Percentiles rank a stretch among this genome's conserved stretches.
Conservation (phyloP, 352 stramenopile species). For the Phytophthora nicotianae region DNA sequence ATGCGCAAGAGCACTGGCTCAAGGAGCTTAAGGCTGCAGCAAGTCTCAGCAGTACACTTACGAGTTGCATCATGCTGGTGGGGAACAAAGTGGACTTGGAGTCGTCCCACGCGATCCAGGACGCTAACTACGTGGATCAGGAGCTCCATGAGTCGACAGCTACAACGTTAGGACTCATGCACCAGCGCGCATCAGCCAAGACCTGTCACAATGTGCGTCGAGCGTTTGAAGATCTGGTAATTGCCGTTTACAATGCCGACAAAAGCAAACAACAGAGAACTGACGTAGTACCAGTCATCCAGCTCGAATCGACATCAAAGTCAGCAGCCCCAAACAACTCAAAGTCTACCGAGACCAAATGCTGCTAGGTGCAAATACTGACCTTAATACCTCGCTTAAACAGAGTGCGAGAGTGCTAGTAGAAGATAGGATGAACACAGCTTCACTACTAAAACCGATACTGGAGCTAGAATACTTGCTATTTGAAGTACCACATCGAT, state of each 20-base stretch:
- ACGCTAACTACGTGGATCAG: slow-evolving; percentile 34
- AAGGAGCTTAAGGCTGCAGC: slow-evolving; percentile 76
- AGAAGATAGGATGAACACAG: slow-evolving; percentile 35
- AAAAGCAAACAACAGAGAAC: slow-evolving; percentile 49
- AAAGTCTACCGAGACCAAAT: slow-evolving; percentile 13
- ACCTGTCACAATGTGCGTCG: slow-evolving; percentile 66
- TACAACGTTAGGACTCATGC: slow-evolving; percentile 46
- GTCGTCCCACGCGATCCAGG: slow-evolving; percentile 9
- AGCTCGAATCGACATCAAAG: slow-evolving; percentile 35
- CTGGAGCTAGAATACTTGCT: slow-evolving; percentile 7
- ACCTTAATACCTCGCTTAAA: slow-evolving; percentile 1
- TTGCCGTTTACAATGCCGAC: slow-evolving; percentile 72
- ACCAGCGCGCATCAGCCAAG: slow-evolving; percentile 71
- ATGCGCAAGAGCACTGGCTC: slow-evolving; percentile 74
- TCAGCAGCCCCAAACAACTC: slow-evolving; percentile 3
- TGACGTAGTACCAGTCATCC: slow-evolving; percentile 43
- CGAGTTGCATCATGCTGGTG: slow-evolving; percentile 75
- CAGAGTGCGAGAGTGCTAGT: slow-evolving; percentile 1
- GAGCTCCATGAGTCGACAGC: slow-evolving; percentile 52
- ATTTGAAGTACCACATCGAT: no score
- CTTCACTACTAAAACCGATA: slow-evolving; percentile 55
- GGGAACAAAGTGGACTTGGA: slow-evolving; percentile 82
- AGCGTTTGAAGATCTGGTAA: slow-evolving; percentile 75
- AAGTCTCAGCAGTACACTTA: slow-evolving; percentile 63
- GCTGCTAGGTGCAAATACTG: slow-evolving; percentile 17